A percentile compares a stretch with the other conserved stretches of the same genome.
phyloP scores from a whole-genome alignment of 2,329 filamentous ascomycete genomes.

The Neoarthrinium moseri region DNA sequence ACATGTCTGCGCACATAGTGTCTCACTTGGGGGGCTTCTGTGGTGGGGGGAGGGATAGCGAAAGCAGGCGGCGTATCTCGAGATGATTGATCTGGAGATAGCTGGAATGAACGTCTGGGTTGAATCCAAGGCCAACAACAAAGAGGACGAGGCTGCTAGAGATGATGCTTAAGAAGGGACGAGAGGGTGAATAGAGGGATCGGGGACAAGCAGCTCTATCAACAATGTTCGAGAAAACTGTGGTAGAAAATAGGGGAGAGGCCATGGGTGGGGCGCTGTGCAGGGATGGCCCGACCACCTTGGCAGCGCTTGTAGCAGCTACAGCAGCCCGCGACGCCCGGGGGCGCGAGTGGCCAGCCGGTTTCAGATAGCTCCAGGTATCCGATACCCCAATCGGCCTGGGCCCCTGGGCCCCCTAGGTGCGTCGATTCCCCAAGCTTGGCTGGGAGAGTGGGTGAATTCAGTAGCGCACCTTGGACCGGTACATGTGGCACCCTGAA shows the following conservation, averaged over 20 bases:
- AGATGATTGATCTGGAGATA: constrained; percentile 3
- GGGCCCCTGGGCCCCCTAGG: no score
- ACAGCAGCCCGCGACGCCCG: constrained; percentile 1
- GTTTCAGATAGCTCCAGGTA: constrained; percentile 5
- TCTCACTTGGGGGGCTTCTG: constrained; percentile 7
- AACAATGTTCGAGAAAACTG: constrained; percentile 8
- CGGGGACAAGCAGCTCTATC: constrained; percentile 3
- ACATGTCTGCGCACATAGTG: constrained; percentile 11
- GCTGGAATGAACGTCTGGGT: background rate
- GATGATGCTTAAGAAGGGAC: constrained; percentile 6
- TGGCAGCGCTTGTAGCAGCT: constrained; percentile 3
- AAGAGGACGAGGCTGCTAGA: constrained; percentile 2
- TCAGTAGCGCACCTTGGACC: constrained; percentile 2
- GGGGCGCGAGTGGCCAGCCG: constrained; percentile 2
- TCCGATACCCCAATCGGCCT: no score
- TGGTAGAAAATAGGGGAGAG: constrained; percentile 8
- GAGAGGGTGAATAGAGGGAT: background rate
- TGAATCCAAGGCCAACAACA: constrained; percentile 1
- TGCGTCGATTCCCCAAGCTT: background rate
- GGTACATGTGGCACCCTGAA: constrained; percentile 4
- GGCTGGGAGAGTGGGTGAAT: background rate
- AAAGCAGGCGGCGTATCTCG: background rate
- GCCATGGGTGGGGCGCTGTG: background rate
- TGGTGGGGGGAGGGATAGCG: background rate
- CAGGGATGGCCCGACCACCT: constrained; percentile 1